These are phyloP conservation scores for Metschnikowia lunata DNA, from an alignment of 805 yeast species.

Conservation along the genomic window DNA sequence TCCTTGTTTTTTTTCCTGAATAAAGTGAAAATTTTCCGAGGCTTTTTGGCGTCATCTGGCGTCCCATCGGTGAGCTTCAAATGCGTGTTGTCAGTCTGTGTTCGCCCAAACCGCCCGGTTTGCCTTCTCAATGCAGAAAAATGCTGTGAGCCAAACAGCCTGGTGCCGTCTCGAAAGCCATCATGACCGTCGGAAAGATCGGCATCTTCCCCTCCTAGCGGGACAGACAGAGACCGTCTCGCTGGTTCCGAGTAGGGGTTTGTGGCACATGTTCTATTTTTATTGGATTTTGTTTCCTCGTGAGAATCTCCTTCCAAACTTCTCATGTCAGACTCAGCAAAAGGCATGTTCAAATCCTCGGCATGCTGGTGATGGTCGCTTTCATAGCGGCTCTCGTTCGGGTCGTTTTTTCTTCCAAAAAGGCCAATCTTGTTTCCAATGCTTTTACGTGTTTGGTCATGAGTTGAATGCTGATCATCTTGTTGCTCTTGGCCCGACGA, in stretches of 20 bases:
- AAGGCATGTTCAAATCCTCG: slow-evolving; percentile 20
- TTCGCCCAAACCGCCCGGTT: slow-evolving; percentile 10
- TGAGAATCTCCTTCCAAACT: slow-evolving; percentile 8
- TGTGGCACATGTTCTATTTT: neutral
- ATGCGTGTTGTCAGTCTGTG: slow-evolving; percentile 4
- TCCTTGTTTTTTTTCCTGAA: slow-evolving; percentile 26
- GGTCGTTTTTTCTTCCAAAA: slow-evolving; percentile 25
- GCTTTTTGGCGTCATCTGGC: slow-evolving; percentile 17
- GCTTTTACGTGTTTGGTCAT: slow-evolving; percentile 14
- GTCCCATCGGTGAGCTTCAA: slow-evolving; percentile 12
- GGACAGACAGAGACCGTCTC: slow-evolving; percentile 6
- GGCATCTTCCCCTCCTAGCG: slow-evolving; percentile 1
- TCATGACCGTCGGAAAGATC: neutral
- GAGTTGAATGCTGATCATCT: neutral
- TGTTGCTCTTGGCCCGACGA: slow-evolving; percentile 3
- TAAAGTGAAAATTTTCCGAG: slow-evolving; percentile 20
- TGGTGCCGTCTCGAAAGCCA: slow-evolving; percentile 1
- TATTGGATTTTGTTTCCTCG: neutral
- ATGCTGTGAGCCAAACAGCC: slow-evolving; percentile 9
- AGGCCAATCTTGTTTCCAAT: slow-evolving; percentile 32
- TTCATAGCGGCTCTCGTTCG: slow-evolving; percentile 29
- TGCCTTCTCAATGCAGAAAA: slow-evolving; percentile 12
- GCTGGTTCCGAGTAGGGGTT: neutral
- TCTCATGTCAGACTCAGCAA: slow-evolving; percentile 13
- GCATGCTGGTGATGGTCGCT: slow-evolving; percentile 28